Conservation (phyloP, 1,284 basidiomycete genomes). For the Cerioporus squamosus region DNA sequence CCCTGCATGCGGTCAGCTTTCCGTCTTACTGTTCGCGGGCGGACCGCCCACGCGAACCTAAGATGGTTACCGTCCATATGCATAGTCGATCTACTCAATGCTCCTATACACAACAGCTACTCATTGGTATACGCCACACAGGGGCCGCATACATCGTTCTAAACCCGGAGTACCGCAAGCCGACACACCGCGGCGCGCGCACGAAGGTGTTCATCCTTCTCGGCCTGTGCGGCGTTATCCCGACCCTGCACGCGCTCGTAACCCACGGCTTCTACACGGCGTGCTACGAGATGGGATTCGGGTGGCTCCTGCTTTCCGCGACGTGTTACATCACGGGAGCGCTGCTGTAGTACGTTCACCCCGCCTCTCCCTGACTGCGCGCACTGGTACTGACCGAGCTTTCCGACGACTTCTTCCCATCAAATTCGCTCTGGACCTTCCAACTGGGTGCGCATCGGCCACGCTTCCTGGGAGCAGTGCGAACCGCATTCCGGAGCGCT, state of each 20-base stretch:
- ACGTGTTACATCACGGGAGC: slow-evolving; percentile 78
- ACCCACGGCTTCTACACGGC: slow-evolving; percentile 62
- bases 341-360: slow-evolving; percentile 73
- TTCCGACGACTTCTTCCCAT: background rate
- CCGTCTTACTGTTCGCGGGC: background rate
- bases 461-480: slow-evolving; percentile 51
- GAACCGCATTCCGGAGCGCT: slow-evolving; percentile 80
- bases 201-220: slow-evolving; percentile 83
- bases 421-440: too few relatives aligned
- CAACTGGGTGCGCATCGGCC: too few relatives aligned
- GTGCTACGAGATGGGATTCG: slow-evolving; percentile 67
- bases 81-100: background rate
- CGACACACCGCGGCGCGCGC: slow-evolving; percentile 77
- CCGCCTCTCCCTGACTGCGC: background rate
- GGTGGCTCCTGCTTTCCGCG: slow-evolving; percentile 72
- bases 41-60: background rate
- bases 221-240: slow-evolving; percentile 76
- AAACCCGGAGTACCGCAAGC: slow-evolving; percentile 78
- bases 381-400: slow-evolving; percentile 9
- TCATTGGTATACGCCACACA: slow-evolving; percentile 26
- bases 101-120: background rate
- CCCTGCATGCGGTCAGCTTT: too few relatives aligned
- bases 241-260: slow-evolving; percentile 68
- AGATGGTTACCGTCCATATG: background rate
- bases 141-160: slow-evolving; percentile 80